These are phyloP conservation scores for Butyriboletus appendiculatus DNA, from an alignment of 1,284 basidiomycete genomes.

Conservation along the genomic window DNA sequence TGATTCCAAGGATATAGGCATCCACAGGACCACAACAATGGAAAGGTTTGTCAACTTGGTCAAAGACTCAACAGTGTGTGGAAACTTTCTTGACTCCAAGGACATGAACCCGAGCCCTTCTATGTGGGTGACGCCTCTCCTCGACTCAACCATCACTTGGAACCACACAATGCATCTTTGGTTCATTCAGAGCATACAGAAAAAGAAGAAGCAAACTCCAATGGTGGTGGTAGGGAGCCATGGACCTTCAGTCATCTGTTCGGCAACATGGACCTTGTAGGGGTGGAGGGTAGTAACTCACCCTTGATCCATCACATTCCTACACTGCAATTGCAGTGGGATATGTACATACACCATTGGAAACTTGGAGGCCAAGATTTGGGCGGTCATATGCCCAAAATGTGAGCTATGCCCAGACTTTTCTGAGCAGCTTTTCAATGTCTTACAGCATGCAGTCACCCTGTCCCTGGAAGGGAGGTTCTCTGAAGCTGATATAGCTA, in stretches of 20 bases:
- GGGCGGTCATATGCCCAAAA: constrained; percentile 3
- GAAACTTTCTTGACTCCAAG: constrained; percentile 1
- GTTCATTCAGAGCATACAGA: no score
- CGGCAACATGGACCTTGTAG: neutral
- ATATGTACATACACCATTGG: neutral
- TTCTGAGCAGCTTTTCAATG: no score
- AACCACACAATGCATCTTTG: no score
- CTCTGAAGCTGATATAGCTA: neutral
- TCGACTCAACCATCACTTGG: neutral
- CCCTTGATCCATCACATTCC: neutral
- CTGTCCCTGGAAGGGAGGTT: neutral
- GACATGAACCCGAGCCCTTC: neutral
- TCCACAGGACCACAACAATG: neutral
- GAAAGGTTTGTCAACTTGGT: neutral
- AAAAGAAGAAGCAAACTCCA: no score
- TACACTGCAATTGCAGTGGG: neutral
- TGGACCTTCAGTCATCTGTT: neutral
- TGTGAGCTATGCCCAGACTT: fast-evolving
- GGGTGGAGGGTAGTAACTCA: constrained; percentile 3
- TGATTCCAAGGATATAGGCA: no score
- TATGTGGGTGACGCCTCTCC: neutral
- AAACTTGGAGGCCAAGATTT: constrained; percentile 1
- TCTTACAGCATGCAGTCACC: neutral
- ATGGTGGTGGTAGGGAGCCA: no score
- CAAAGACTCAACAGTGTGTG: neutral